A percentile compares a stretch with the other conserved stretches of the same genome.
These are phyloP conservation scores for Crithidia acanthocephali DNA, from an alignment of 208 protist genomes.

Conservation along the genomic window DNA sequence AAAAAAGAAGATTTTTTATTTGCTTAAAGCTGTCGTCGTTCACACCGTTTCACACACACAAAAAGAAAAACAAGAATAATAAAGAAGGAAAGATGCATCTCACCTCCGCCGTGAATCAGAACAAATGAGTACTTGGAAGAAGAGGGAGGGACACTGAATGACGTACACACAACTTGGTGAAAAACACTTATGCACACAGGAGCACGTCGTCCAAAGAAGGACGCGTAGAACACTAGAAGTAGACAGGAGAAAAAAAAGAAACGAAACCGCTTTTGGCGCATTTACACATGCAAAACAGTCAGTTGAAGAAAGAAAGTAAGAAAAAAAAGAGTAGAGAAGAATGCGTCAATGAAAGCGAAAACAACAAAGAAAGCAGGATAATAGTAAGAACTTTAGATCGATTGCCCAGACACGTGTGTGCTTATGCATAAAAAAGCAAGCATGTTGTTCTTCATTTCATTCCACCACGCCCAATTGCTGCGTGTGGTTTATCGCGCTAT, in stretches of 20 bases:
- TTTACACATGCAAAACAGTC: too few relatives aligned
- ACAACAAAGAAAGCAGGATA: not conserved
- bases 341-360: not conserved
- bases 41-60: constrained; percentile 9
- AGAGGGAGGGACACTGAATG: not conserved
- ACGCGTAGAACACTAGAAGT: not conserved
- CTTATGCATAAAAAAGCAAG: not conserved
- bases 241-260: not conserved
- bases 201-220: not conserved
- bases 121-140: not conserved
- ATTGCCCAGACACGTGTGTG: not conserved
- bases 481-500: too few relatives aligned
- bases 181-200: not conserved
- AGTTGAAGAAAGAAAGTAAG: too few relatives aligned
- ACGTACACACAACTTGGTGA: not conserved
- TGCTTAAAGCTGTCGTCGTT: not conserved
- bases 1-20: not conserved
- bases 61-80: not conserved
- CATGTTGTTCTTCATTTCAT: not conserved
- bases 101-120: not conserved
- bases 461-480: not conserved
- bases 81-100: not conserved
- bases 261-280: not conserved
- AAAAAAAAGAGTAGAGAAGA: not conserved
- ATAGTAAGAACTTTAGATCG: not conserved